phyloP scores from a whole-genome alignment of 371 early-diverging fungal species.

The Saksenaea oblongispora region DNA sequence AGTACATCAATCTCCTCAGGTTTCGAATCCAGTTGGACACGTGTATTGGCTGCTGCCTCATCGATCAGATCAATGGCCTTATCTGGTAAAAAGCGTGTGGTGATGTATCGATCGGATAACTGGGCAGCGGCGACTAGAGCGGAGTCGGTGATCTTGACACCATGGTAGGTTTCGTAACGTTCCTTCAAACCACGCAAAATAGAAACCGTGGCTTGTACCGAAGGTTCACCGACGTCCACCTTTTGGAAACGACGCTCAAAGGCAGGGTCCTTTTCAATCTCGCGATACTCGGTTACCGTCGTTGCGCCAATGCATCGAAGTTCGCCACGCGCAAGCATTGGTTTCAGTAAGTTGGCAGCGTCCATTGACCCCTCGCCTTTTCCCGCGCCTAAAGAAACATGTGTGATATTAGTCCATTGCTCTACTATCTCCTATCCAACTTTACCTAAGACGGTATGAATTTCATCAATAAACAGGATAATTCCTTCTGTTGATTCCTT shows the following conservation, averaged over 20 bases:
- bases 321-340: conserved; percentile 84
- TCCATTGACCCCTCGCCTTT: conserved; percentile 92
- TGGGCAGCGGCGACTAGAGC: conserved; percentile 83
- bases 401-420: no score
- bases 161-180: conserved; percentile 84
- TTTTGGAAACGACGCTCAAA: conserved; percentile 91
- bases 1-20: conserved; percentile 95
- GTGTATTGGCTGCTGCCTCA: conserved; percentile 94
- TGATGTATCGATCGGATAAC: conserved; percentile 78
- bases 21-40: conserved; percentile 94
- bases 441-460: conserved; percentile 86
- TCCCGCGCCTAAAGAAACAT: conserved; percentile 62
- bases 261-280: conserved; percentile 87
- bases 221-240: conserved; percentile 81
- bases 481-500: conserved; percentile 86
- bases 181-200: conserved; percentile 87
- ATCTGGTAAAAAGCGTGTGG: conserved; percentile 76
- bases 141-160: conserved; percentile 81
- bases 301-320: conserved; percentile 91
- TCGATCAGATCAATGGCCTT: conserved; percentile 90
- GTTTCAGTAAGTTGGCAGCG: conserved; percentile 93
- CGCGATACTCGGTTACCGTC: conserved; percentile 85
- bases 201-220: conserved; percentile 79
- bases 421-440: background rate
- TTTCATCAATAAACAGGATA: conserved; percentile 99